phyloP scores from a whole-genome alignment of 305 asterid genomes.

The Rubia occidens region DNA sequence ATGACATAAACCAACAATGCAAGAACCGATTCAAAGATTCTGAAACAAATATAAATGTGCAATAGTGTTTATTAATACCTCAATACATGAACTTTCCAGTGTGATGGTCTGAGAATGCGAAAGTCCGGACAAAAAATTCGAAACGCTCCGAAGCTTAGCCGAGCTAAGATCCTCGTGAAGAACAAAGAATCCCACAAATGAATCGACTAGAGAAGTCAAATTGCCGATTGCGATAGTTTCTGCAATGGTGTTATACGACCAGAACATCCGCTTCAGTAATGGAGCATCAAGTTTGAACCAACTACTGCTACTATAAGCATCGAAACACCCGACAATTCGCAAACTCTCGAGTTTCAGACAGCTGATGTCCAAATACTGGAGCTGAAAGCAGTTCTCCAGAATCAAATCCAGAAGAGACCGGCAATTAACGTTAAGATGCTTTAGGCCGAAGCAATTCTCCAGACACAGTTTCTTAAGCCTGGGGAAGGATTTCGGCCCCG shows the following conservation, averaged over 20 bases:
- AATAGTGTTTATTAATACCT: constrained; percentile 30
- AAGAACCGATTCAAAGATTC: background rate
- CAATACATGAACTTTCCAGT: constrained; percentile 48
- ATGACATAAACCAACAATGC: no score
- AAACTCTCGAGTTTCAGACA: constrained; percentile 37
- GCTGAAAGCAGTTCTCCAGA: constrained; percentile 41
- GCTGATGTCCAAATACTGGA: constrained; percentile 42
- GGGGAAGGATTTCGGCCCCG: constrained; percentile 48
- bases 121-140: constrained; percentile 48
- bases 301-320: constrained; percentile 25
- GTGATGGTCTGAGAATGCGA: constrained; percentile 45
- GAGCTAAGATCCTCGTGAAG: constrained; percentile 31
- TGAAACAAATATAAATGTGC: background rate
- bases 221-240: constrained; percentile 37
- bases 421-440: constrained; percentile 40
- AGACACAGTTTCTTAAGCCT: constrained; percentile 46
- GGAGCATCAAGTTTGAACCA: constrained; percentile 54
- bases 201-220: constrained; percentile 35
- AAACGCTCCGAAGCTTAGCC: constrained; percentile 38
- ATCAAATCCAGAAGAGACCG: constrained; percentile 37
- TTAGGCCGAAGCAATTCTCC: constrained; percentile 47
- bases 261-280: constrained; percentile 25
- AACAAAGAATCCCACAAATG: constrained; percentile 40
- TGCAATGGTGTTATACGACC: constrained; percentile 55
- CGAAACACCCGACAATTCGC: constrained; percentile 47